phyloP scores from a whole-genome alignment of 2,329 filamentous ascomycete genomes.

The Aspergillus proliferans region DNA sequence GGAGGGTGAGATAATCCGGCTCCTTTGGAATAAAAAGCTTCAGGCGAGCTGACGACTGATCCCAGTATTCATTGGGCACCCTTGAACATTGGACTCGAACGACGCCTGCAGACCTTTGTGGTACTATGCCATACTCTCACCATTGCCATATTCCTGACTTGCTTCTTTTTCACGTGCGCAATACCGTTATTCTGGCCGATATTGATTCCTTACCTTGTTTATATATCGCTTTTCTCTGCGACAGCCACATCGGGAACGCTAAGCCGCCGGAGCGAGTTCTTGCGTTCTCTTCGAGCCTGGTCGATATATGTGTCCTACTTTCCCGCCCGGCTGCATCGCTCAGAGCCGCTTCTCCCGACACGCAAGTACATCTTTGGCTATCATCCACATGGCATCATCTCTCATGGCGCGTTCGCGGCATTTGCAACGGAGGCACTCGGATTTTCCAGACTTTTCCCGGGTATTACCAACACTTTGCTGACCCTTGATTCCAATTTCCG shows the following conservation, averaged over 20 bases:
- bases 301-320: conserved; percentile 88
- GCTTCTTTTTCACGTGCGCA: conserved; percentile 86
- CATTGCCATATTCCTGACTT: conserved; percentile 63
- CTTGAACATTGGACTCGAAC: conserved; percentile 62
- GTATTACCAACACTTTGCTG: conserved; percentile 86
- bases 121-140: conserved; percentile 68
- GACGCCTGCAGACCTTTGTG: conserved; percentile 70
- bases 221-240: conserved; percentile 68
- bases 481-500: conserved; percentile 96
- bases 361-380: conserved; percentile 96
- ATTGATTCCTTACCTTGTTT: conserved; percentile 70
- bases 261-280: conserved; percentile 64
- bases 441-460: conserved; percentile 81
- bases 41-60: conserved; percentile 5
- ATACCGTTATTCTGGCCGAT: conserved; percentile 89
- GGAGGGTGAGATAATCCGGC: not conserved
- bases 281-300: conserved; percentile 73
- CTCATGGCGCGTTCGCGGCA: conserved; percentile 86
- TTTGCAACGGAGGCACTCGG: conserved; percentile 87
- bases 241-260: conserved; percentile 70
- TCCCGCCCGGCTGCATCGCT: conserved; percentile 80
- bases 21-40: not conserved
- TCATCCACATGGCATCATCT: conserved; percentile 96
- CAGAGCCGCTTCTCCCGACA: conserved; percentile 67
- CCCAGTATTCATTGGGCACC: conserved; percentile 76